Evolutionary conservation across 208 protist genomes (phyloP), one percentile per base, ranked within the genome.

Genomic region (Trypanosomatidae sp.): DNA sequence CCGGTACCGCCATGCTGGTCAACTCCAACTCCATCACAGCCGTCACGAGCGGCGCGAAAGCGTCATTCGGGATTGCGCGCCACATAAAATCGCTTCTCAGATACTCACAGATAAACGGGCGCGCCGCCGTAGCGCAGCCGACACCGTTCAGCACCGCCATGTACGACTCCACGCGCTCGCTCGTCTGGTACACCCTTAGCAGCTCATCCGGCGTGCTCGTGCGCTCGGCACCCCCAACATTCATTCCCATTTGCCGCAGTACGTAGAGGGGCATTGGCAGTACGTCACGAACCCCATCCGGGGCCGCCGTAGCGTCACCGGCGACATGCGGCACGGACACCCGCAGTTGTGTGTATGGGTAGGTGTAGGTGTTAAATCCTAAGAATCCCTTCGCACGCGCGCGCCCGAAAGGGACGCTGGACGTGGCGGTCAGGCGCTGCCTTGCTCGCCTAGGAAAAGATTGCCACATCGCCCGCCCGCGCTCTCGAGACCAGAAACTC

Each of bases 401-500:
- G 2, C 19, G 36, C 19, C 12, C 25, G 30, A 1, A 19, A 4
- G 1, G 22, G 22, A 25, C 17, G 41, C 41, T 65, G 3, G 39
- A 30, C 36, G 39, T 6, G 12, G 7, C 19, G 17, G 7, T 0
- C 19, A 15, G 22, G 39, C 12, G 33, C 8, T 22, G 9, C 17
- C 39, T 44, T 19, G 36, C 19, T 30, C 33, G 60, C 28, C 60
- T 25, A 6, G 60, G 46, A 1, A 65, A 8, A 0, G 39, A 43
- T 13, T 65, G 33, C 60, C 60, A 65, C 7, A 65, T 12, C 7
- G 17, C 17, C 15, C 60, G 33, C 7, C 60, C 60, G 39, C 39
- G 39, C 60, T 46, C 41, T n/a, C 60, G 60, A 46, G 60, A 39
- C 60, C 60, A 65, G 9, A 77, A 52, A 22, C 56, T 56, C 0